Base-by-base conservation (phyloP, 306 rosid genomes). In the Glycine soja region DNA sequence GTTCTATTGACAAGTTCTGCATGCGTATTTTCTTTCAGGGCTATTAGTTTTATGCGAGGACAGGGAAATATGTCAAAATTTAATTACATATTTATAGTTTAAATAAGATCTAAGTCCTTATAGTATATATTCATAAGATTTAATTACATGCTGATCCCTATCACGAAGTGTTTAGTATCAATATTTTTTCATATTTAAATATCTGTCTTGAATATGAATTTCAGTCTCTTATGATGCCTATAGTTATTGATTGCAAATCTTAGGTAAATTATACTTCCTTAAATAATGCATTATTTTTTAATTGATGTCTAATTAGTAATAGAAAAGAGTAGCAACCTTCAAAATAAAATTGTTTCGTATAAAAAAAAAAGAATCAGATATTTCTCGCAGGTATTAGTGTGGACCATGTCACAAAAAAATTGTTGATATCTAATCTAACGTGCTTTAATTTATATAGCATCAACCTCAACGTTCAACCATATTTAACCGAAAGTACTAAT, bases 401-500 rank as follows among this genome's bases (percentile, higher is more conserved):
- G 61, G 57, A 52, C 57, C 57, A 52, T 14, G 57, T 52, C 16
- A 52, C 57, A 42, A 5, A 10, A 52, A 52, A 52, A 52, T 45
- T 4, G 13, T 13, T 57, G n/a, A 70, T 70, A 12, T 24, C 61
- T 32, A 64, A 63, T 50, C 81, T 67, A 52, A 66, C 53, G 15
- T 66, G 43, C 42, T 65, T 77, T 48, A 64, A 36, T 32, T 64
- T 64, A 36, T 34, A 30, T 76, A 32, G 32, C 48, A 47, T 52
- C 2, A 43, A 9, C 58, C 48, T 48, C 53, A 48, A 48, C 14
- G 53, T 10, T 48, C 67, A 50, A 52, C 74, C 30, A 15, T 74
- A 54, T 40, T 66, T 5, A 78, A 53, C 81, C 45, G 32, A 77
- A 66, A 67, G 82, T 68, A 7, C 54, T 53, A 69, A 54, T 34